Conservation (phyloP, 2,329 filamentous ascomycete genomes). For the Colletotrichum higginsianum region DNA sequence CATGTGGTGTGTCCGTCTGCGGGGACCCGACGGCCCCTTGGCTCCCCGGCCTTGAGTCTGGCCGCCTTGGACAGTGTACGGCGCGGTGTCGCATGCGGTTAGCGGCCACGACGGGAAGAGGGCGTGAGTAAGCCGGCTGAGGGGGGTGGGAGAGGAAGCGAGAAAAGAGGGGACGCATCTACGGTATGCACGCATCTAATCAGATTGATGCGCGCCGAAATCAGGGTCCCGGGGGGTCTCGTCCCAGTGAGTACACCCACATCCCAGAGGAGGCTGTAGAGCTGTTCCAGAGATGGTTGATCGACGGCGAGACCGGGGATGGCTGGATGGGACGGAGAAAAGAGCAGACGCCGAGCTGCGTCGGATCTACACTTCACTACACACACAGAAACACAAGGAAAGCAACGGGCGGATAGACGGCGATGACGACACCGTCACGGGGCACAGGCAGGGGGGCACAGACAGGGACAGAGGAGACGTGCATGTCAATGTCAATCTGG, state of each 20-base stretch:
- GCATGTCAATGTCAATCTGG: neutral
- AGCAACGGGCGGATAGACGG: neutral
- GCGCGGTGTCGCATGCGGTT: neutral
- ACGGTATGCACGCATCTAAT: neutral
- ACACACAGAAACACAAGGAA: too few species aligned
- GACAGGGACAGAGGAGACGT: neutral
- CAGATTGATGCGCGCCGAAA: neutral
- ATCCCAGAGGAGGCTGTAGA: too few species aligned
- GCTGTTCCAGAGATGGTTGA: conserved; percentile 6
- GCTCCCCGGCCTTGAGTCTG: neutral
- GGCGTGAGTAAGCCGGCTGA: neutral
- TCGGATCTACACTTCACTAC: neutral
- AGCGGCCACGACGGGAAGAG: neutral
- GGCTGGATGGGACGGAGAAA: neutral
- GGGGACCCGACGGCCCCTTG: neutral
- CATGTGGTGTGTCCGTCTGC: neutral
- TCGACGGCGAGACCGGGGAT: conserved; percentile 10
- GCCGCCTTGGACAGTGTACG: neutral
- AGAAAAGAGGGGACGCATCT: conserved; percentile 4
- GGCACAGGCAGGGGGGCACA: neutral
- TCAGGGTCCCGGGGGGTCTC: conserved; percentile 3
- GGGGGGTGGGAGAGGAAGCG: neutral
- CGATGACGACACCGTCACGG: conserved; percentile 14
- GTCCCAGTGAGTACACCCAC: too few species aligned
- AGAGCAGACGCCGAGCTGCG: neutral